A percentile compares a stretch with the other conserved stretches of the same genome.
Conservation (phyloP, 1,284 basidiomycete genomes). For the Sparassis latifolia region DNA sequence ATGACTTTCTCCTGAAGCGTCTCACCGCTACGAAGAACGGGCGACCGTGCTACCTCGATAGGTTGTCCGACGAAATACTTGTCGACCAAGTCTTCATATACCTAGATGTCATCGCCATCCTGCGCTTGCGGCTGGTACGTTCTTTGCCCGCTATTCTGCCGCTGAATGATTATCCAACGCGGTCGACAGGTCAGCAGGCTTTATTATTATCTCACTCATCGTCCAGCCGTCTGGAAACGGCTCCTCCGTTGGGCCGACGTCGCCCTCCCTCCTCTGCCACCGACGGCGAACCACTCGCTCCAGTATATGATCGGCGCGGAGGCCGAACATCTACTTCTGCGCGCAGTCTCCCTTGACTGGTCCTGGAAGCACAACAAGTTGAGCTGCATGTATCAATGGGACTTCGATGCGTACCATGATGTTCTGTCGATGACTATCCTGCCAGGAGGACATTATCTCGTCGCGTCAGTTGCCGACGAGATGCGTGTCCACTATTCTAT, state of each 20-base stretch:
- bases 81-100: conserved; percentile 12
- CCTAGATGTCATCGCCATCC: conserved; percentile 13
- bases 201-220: conserved; percentile 34
- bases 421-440: conserved; percentile 55
- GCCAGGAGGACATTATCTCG: conserved; percentile 64
- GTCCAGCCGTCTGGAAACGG: conserved; percentile 64
- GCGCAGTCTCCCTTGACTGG: conserved; percentile 53
- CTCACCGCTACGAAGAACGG: not conserved
- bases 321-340: conserved; percentile 54
- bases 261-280: conserved; percentile 58
- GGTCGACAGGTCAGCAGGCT: conserved; percentile 1
- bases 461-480: conserved; percentile 54
- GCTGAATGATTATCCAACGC: not conserved
- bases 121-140: conserved; percentile 15
- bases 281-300: conserved; percentile 42
- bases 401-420: conserved; percentile 35
- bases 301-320: conserved; percentile 44
- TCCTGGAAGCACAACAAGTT: conserved; percentile 13
- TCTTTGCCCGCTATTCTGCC: not conserved
- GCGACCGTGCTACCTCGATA: conserved; percentile 9
- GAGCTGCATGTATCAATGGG: conserved; percentile 21
- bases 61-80: conserved; percentile 14
- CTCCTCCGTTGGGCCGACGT: conserved; percentile 46
- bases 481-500: conserved; percentile 40
- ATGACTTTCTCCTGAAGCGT: conserved; percentile 1